Evolutionary conservation across 306 rosid genomes (phyloP).

Genomic region (Phaseolus lunatus): DNA sequence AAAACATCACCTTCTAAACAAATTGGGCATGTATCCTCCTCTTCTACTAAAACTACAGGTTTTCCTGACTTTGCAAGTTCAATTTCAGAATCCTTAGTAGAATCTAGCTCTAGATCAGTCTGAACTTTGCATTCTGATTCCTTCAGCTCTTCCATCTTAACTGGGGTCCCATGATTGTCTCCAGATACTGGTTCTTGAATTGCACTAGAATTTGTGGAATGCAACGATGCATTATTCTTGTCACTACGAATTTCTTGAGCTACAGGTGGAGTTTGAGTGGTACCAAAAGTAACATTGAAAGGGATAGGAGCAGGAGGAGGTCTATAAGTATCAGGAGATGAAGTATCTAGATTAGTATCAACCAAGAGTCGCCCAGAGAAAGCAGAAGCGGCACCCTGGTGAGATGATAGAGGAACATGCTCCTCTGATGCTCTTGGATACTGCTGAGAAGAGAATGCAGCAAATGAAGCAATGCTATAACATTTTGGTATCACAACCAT

Average conservation of each 20-base stretch:
- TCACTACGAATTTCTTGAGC: constrained; percentile 60
- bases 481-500: constrained; percentile 28
- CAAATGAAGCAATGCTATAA: constrained; percentile 32
- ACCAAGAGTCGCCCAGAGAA: constrained; percentile 76
- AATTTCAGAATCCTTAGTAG: constrained; percentile 62
- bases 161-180: constrained; percentile 53
- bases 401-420: constrained; percentile 82
- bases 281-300: constrained; percentile 60
- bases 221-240: constrained; percentile 58
- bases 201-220: constrained; percentile 64
- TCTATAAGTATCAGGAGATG: constrained; percentile 87
- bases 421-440: constrained; percentile 82
- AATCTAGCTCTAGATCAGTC: constrained; percentile 53
- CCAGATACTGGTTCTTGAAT: constrained; percentile 61
- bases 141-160: constrained; percentile 65
- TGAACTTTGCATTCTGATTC: constrained; percentile 65
- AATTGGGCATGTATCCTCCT: constrained; percentile 89
- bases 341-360: constrained; percentile 87
- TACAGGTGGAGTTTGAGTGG: constrained; percentile 65
- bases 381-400: constrained; percentile 58
- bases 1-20: constrained; percentile 89
- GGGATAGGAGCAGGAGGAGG: constrained; percentile 92
- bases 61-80: constrained; percentile 69
- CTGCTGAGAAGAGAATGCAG: constrained; percentile 58
- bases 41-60: constrained; percentile 62